phyloP scores from a whole-genome alignment of 352 stramenopile species.

The Phytopythium sindhum region DNA sequence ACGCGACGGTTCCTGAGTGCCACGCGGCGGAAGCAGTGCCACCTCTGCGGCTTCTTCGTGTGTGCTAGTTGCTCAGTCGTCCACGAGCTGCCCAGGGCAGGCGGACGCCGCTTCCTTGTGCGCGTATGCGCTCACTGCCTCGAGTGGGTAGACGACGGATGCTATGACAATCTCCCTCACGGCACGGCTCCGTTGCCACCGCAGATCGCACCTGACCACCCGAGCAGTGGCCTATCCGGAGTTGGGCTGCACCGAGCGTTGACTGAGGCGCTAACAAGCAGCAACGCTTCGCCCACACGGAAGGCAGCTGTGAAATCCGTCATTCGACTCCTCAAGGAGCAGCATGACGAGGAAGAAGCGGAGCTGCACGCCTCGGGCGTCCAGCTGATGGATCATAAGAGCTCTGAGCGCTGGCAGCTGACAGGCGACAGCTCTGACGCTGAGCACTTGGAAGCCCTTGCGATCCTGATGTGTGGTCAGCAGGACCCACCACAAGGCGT shows the following conservation, averaged over 20 bases:
- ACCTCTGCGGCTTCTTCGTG: constrained; percentile 59
- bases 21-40: constrained; percentile 33
- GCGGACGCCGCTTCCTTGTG: constrained; percentile 11
- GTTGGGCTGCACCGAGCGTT: not conserved
- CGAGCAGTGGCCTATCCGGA: not conserved
- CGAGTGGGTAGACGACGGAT: constrained; percentile 43
- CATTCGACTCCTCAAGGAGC: not conserved
- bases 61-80: constrained; percentile 39
- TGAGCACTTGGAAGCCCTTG: constrained; percentile 22
- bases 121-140: constrained; percentile 52
- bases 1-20: constrained; percentile 19
- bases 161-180: constrained; percentile 32
- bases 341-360: constrained; percentile 7
- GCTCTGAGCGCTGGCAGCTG: not conserved
- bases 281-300: not conserved
- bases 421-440: constrained; percentile 18
- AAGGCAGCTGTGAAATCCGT: constrained; percentile 2
- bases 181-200: not conserved
- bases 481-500: constrained; percentile 3
- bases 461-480: constrained; percentile 8
- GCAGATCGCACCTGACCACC: not conserved
- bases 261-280: not conserved
- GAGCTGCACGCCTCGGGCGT: not conserved
- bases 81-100: constrained; percentile 7
- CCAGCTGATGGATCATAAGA: not conserved